Evolutionary conservation across 495 filamentous ascomycete genomes (phyloP).

Genomic region (Hypomontagnella monticulosa): DNA sequence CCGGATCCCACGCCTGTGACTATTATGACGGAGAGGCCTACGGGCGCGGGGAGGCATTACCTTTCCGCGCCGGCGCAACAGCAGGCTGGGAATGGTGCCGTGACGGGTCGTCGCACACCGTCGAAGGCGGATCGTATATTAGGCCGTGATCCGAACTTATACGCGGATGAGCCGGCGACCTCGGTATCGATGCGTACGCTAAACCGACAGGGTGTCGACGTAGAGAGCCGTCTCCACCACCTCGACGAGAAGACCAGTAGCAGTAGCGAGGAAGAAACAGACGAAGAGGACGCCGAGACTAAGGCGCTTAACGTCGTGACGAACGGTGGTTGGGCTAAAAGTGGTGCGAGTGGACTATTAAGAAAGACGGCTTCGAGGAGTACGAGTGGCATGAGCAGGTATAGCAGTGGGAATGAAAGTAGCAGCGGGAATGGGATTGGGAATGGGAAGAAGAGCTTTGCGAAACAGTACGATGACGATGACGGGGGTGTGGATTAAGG

Average conservation of each 20-base stretch:
- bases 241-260: conserved; percentile 41
- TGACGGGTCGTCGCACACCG: conserved; percentile 44
- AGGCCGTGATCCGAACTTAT: conserved; percentile 60
- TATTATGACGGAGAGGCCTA: conserved; percentile 19
- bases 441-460: too few relatives aligned
- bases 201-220: conserved; percentile 48
- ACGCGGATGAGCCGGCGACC: conserved; percentile 50
- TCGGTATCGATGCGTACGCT: conserved; percentile 54
- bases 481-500: conserved; percentile 33
- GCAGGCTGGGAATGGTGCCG: not conserved
- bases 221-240: conserved; percentile 49
- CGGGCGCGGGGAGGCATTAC: conserved; percentile 50
- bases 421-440: not conserved
- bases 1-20: conserved; percentile 31
- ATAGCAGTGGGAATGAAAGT: not conserved
- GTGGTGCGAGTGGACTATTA: conserved; percentile 48
- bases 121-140: conserved; percentile 62
- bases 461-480: conserved; percentile 20
- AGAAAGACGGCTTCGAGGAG: conserved; percentile 29
- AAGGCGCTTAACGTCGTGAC: conserved; percentile 56
- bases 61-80: conserved; percentile 8
- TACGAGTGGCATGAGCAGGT: not conserved
- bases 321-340: conserved; percentile 51
- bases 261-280: conserved; percentile 39
- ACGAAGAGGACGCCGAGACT: conserved; percentile 48